Conservation (phyloP, 805 yeast genomes). For the Cyberlindnera veronae region DNA sequence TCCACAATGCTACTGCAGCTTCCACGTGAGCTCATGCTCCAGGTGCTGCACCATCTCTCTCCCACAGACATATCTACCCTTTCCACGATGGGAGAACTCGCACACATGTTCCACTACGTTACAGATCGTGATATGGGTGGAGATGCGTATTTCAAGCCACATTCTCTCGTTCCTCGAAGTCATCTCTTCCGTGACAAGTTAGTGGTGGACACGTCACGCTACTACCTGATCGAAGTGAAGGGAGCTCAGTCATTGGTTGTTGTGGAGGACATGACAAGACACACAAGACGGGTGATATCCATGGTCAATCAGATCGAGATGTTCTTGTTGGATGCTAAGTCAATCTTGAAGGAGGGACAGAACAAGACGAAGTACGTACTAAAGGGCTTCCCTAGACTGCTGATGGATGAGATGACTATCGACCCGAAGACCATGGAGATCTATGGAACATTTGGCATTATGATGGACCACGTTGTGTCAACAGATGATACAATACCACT, state of each 20-base stretch:
- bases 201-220: conserved; percentile 11
- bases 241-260: conserved; percentile 16
- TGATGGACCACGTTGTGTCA: background rate
- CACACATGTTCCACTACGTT: conserved; percentile 12
- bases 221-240: conserved; percentile 14
- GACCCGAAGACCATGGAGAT: conserved; percentile 16
- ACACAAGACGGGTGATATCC: conserved; percentile 13
- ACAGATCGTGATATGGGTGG: conserved; percentile 2
- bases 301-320: conserved; percentile 11
- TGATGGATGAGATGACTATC: conserved; percentile 5
- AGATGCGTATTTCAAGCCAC: conserved; percentile 9
- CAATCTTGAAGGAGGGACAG: background rate
- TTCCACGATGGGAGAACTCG: conserved; percentile 9
- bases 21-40: conserved; percentile 13
- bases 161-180: conserved; percentile 1
- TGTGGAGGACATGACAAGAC: conserved; percentile 13
- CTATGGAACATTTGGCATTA: background rate
- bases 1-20: conserved; percentile 8
- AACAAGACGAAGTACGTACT: conserved; percentile 13
- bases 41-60: conserved; percentile 14
- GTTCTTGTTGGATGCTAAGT: conserved; percentile 3
- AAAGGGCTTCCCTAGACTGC: conserved; percentile 2
- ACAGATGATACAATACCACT: conserved; percentile 4
- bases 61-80: conserved; percentile 12
- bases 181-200: conserved; percentile 6